Base-by-base conservation (phyloP, 768 basidiomycete genomes). In the Termitomyces sp. region DNA sequence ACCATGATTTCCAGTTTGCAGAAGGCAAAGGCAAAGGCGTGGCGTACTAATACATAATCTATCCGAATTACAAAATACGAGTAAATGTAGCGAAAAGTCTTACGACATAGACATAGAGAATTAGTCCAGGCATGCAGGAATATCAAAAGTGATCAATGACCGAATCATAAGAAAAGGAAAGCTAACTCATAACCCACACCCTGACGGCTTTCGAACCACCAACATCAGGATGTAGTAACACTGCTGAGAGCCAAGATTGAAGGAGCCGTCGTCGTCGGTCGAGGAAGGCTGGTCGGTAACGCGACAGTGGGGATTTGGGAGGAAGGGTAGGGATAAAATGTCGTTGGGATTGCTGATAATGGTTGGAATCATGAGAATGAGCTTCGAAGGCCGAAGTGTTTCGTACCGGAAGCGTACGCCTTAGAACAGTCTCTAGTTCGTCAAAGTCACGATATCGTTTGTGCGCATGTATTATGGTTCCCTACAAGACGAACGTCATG, bases 381-480 rank as follows among this genome's bases (percentile, higher is more conserved):
- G 16, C 30, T 32, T 42, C 0, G 16, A 21, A 30, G 34, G 35
- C 5, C 11, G 7, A 10, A 11, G 8, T 7, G 28, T 41, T 32
- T 69, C 78, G 49, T 62, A 85, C 84, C 0, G 85, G 83, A 2
- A 89, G 68, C 4, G 76, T 78, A 12, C 71, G 73, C 16, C 74
- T 72, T 2, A 90, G 73, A 1, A 73, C 67, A 12, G 64, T 59
- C 40, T 82, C 71, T 7, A 90, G 75, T 47, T 81, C 70, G 3
- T 76, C 79, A 64, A 90, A 89, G 3, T 81, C 83, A 23, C 76
- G 84, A 66, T 88, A 89, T 21, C 86, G 79, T 65, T 84, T 88
- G 58, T 85, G 80, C 3, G 76, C 77, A 56, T 87, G 86, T 34
- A 89, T 84, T 17, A 71, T 76, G 2, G 84, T 86, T 11, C 82